Evolutionary conservation across 148 eudicot genomes (phyloP).

Genomic region (Rhododendron griersonianum): DNA sequence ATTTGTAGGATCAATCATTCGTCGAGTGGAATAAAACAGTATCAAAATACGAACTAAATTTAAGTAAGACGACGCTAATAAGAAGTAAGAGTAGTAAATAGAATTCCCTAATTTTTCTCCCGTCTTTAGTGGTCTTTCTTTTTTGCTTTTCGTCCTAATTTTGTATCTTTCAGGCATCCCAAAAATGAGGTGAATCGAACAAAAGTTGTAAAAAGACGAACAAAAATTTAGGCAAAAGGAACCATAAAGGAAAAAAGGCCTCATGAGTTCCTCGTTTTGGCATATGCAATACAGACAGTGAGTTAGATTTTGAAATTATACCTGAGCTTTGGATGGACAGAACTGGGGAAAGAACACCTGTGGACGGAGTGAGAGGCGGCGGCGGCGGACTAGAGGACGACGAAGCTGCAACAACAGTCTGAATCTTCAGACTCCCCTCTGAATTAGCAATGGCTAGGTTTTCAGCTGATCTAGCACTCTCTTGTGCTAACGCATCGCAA

Average conservation of each 20-base stretch:
- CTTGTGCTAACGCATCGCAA: slow-evolving; percentile 69
- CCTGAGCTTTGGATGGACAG: slow-evolving; percentile 70
- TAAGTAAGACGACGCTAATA: too few species aligned
- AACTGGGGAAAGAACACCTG: slow-evolving; percentile 56
- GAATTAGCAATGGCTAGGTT: not conserved
- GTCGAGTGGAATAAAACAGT: too few species aligned
- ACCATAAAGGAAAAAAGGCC: not conserved
- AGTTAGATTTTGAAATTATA: slow-evolving; percentile 2
- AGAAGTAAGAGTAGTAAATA: too few species aligned
- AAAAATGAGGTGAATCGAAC: not conserved
- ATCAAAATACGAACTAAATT: not conserved
- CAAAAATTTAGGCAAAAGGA: not conserved
- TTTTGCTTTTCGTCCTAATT: too few species aligned
- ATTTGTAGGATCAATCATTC: too few species aligned
- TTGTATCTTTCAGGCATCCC: not conserved
- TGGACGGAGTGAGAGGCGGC: slow-evolving; percentile 53
- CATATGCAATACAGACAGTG: slow-evolving; percentile 8
- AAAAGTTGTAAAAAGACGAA: not conserved
- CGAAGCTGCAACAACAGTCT: slow-evolving; percentile 13
- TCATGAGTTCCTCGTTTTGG: slow-evolving; percentile 7
- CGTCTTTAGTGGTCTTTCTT: too few species aligned
- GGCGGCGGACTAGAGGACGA: slow-evolving; percentile 34
- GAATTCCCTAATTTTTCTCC: too few species aligned
- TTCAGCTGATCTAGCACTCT: slow-evolving; percentile 38
- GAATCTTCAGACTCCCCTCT: slow-evolving; percentile 19